Evolutionary conservation across 2,329 filamentous ascomycete species (phyloP).

Genomic region (Diaporthe helianthi): DNA sequence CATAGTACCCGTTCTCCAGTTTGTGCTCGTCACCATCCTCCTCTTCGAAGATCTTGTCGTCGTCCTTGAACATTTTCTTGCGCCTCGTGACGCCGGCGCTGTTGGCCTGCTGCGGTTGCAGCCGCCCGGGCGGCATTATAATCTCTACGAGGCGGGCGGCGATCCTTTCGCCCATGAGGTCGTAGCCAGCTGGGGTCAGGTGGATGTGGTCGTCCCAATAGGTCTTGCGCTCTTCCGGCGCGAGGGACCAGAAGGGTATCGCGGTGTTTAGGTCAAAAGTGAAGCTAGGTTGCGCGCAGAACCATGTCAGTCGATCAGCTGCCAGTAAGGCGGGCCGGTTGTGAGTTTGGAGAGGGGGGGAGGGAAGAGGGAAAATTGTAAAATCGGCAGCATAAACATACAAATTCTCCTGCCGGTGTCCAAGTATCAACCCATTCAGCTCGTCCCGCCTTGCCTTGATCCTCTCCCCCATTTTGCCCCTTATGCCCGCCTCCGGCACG

Average conservation of each 20-base stretch:
- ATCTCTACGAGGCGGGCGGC: constrained; percentile 60
- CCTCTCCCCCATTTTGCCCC: constrained; percentile 30
- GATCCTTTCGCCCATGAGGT: constrained; percentile 66
- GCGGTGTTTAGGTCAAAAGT: constrained; percentile 62
- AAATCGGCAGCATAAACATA: constrained; percentile 44
- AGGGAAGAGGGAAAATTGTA: no score
- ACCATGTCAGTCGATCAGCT: background rate
- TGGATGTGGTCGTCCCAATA: constrained; percentile 71
- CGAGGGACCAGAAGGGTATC: constrained; percentile 61
- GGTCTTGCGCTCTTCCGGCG: constrained; percentile 50
- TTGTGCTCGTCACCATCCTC: constrained; percentile 55
- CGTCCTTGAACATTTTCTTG: constrained; percentile 44
- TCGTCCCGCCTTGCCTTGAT: constrained; percentile 47
- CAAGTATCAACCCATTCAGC: constrained; percentile 58
- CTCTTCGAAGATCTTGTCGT: constrained; percentile 56
- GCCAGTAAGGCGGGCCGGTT: no score
- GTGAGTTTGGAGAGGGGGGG: no score
- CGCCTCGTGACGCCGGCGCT: constrained; percentile 37
- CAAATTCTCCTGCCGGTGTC: constrained; percentile 56
- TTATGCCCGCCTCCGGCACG: constrained; percentile 56
- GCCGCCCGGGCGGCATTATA: constrained; percentile 43
- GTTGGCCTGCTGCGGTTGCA: constrained; percentile 45
- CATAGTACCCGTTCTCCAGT: constrained; percentile 60
- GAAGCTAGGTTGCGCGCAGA: constrained; percentile 50
- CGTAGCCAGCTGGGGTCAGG: constrained; percentile 64